Evolutionary conservation across 1,139 yeast genomes (phyloP).

Genomic region (Magnusiomyces tetraspermus): DNA sequence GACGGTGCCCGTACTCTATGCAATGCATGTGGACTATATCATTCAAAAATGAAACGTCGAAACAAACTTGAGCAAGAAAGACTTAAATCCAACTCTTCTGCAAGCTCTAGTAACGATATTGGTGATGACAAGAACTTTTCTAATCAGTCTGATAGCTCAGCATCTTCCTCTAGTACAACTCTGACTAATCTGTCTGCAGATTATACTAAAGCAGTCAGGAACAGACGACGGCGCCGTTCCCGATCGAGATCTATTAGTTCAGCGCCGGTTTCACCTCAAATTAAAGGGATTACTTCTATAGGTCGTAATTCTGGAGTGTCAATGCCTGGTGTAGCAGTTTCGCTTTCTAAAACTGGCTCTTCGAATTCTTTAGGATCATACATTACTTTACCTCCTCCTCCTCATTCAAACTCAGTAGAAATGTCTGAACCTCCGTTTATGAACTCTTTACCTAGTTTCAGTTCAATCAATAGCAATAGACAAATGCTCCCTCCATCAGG

Average conservation of each 20-base stretch:
- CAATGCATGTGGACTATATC: constrained; percentile 82
- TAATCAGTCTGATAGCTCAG: background rate
- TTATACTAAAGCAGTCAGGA: background rate
- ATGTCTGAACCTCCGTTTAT: background rate
- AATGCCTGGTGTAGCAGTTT: too few species aligned
- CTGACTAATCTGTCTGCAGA: background rate
- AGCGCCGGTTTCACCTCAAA: background rate
- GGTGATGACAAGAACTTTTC: background rate
- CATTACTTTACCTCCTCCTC: background rate
- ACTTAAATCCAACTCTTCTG: background rate
- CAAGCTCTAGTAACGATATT: background rate
- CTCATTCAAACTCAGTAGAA: background rate
- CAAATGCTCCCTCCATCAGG: background rate
- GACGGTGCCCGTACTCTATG: constrained; percentile 76
- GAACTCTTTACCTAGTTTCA: background rate
- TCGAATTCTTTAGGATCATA: background rate
- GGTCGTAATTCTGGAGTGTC: background rate
- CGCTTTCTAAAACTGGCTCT: background rate
- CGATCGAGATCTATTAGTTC: background rate
- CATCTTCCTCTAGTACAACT: background rate
- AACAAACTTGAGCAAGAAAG: background rate
- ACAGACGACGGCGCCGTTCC: constrained; percentile 4
- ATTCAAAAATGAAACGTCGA: constrained; percentile 45
- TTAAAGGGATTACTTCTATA: background rate
- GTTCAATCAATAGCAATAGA: background rate